Conservation (phyloP, 768 basidiomycete genomes). For the Agaricus blazei region DNA sequence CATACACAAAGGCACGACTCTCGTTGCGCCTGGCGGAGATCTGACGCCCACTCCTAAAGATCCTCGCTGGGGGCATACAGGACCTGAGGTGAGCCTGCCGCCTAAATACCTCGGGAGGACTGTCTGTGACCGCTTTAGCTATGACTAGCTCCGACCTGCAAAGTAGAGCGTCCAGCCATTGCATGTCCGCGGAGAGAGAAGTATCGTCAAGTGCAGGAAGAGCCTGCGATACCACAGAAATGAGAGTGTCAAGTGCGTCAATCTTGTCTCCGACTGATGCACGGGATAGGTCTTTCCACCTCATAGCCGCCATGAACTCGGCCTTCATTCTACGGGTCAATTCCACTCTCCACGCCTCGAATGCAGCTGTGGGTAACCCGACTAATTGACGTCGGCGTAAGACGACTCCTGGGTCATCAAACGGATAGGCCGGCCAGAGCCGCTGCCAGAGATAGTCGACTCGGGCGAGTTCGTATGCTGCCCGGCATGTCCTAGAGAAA, state of each 20-base stretch:
- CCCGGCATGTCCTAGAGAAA: constrained; percentile 51
- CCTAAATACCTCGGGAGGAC: neutral
- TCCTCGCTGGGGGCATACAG: constrained; percentile 23
- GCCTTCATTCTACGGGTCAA: constrained; percentile 9
- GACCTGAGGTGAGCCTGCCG: constrained; percentile 37
- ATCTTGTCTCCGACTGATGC: constrained; percentile 20
- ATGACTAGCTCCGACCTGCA: neutral
- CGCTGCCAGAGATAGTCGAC: constrained; percentile 68
- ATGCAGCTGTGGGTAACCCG: constrained; percentile 3
- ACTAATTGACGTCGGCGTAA: constrained; percentile 9
- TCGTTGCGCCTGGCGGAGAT: constrained; percentile 32
- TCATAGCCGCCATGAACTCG: constrained; percentile 18
- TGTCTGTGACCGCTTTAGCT: neutral
- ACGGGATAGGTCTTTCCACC: constrained; percentile 26
- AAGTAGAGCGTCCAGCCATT: constrained; percentile 43
- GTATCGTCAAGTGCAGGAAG: constrained; percentile 18
- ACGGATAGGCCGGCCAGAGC: constrained; percentile 52
- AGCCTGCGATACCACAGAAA: constrained; percentile 33
- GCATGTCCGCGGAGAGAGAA: constrained; percentile 33
- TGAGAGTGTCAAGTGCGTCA: constrained; percentile 33
- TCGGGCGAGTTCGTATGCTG: constrained; percentile 43
- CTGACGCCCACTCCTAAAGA: neutral
- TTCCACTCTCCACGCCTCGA: constrained; percentile 11
- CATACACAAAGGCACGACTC: constrained; percentile 59
- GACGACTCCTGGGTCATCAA: constrained; percentile 59